phyloP scores from a whole-genome alignment of 2,329 filamentous ascomycete species.

The Diaporthe aspalathi region DNA sequence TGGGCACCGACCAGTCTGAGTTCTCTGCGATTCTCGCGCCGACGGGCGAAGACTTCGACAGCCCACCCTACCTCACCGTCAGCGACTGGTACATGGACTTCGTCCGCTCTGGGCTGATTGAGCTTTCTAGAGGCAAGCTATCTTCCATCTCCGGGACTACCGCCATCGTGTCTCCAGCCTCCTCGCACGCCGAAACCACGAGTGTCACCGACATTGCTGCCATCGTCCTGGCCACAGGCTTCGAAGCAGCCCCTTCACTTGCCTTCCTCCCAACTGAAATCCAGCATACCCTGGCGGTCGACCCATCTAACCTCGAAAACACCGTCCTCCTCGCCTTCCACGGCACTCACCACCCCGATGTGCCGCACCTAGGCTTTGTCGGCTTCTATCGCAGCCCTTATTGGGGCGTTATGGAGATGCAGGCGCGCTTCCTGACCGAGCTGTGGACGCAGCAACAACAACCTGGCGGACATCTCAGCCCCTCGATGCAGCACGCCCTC shows the following conservation, averaged over 20 bases:
- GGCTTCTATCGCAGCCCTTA: conserved; percentile 88
- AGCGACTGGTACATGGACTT: conserved; percentile 81
- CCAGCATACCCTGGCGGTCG: conserved; percentile 67
- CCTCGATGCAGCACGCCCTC: conserved; percentile 54
- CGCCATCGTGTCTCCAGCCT: conserved; percentile 48
- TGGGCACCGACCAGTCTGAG: conserved; percentile 67
- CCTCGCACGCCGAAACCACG: conserved; percentile 36
- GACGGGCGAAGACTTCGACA: conserved; percentile 52
- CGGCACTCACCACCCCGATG: conserved; percentile 68
- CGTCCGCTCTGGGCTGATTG: conserved; percentile 73
- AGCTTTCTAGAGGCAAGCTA: conserved; percentile 61
- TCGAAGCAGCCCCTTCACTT: conserved; percentile 72
- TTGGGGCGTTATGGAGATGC: conserved; percentile 91
- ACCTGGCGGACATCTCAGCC: conserved; percentile 42
- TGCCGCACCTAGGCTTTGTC: conserved; percentile 79
- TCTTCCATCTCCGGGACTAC: conserved; percentile 50
- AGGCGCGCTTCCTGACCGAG: conserved; percentile 75
- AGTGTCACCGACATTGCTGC: conserved; percentile 69
- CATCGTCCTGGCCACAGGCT: conserved; percentile 81
- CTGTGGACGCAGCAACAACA: conserved; percentile 62
- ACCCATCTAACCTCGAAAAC: conserved; percentile 63
- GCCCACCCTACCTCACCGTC: conserved; percentile 75
- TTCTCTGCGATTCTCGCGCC: conserved; percentile 59
- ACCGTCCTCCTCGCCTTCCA: conserved; percentile 76
- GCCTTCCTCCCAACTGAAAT: conserved; percentile 71